Conservation (phyloP, 2,329 filamentous ascomycete genomes). For the Trichoderma semiorbis region DNA sequence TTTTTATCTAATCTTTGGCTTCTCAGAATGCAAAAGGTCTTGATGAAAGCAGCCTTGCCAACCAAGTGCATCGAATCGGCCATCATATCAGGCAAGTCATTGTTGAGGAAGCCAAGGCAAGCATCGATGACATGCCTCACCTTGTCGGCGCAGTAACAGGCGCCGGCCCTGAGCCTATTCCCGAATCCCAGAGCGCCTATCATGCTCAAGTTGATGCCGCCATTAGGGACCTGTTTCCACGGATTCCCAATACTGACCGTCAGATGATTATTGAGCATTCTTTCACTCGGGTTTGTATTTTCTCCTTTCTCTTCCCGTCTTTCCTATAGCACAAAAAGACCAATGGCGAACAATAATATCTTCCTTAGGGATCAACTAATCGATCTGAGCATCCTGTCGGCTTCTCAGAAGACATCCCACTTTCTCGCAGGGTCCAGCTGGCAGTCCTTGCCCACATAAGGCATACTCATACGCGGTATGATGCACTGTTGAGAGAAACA, state of each 20-base stretch:
- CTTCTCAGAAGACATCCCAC: constrained; percentile 50
- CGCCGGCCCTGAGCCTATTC: constrained; percentile 55
- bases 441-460: constrained; percentile 65
- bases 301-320: background rate
- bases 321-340: background rate
- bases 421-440: constrained; percentile 61
- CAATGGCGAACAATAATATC: constrained; percentile 21
- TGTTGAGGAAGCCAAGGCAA: constrained; percentile 51
- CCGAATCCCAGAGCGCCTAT: constrained; percentile 56
- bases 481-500: constrained; percentile 56
- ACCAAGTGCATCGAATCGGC: constrained; percentile 57
- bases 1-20: background rate
- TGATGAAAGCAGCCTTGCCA: constrained; percentile 40
- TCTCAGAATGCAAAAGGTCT: constrained; percentile 30
- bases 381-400: constrained; percentile 57
- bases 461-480: constrained; percentile 64
- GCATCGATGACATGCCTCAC: constrained; percentile 27
- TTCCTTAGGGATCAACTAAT: constrained; percentile 44
- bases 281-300: constrained; percentile 55
- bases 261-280: constrained; percentile 60
- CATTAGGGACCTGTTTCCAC: constrained; percentile 60
- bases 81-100: constrained; percentile 59
- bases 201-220: constrained; percentile 60
- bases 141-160: constrained; percentile 23
- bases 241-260: constrained; percentile 63